Conservation (phyloP, 768 basidiomycete species). For the Auricularia sp. region DNA sequence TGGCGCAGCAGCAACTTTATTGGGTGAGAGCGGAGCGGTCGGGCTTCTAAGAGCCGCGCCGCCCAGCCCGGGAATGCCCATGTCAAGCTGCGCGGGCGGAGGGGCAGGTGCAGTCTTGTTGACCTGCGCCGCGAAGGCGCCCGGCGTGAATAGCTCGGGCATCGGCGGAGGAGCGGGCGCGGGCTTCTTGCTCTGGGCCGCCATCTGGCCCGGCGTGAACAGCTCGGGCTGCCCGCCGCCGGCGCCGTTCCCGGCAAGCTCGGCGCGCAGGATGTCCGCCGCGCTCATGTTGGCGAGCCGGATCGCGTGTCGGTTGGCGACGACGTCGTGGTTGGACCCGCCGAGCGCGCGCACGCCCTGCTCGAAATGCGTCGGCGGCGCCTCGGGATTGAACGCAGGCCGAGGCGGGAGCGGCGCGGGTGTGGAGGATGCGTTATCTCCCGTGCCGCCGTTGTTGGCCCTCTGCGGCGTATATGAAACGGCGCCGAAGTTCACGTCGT, state of each 20-base stretch:
- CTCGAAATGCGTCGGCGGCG: constrained; percentile 7
- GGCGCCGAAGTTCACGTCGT: not conserved
- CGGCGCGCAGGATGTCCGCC: constrained; percentile 86
- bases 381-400: constrained; percentile 12
- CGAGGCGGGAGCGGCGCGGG: not conserved
- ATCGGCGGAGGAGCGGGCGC: not conserved
- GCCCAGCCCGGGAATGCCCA: constrained; percentile 16
- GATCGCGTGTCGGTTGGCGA: constrained; percentile 80
- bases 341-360: constrained; percentile 33
- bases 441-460: not conserved
- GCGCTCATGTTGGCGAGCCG: constrained; percentile 96
- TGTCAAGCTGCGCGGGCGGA: constrained; percentile 14
- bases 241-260: constrained; percentile 44
- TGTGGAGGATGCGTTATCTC: not conserved
- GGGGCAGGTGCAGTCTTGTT: not conserved
- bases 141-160: constrained; percentile 29
- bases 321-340: constrained; percentile 83
- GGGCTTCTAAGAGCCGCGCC: not conserved
- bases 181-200: not conserved
- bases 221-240: constrained; percentile 23
- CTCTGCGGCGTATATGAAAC: constrained; percentile 1
- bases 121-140: constrained; percentile 5
- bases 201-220: constrained; percentile 18
- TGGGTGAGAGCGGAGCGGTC: not conserved
- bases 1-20: not conserved